Conservation (phyloP, 208 protist genomes). For the Acanthamoeba castellanii region DNA sequence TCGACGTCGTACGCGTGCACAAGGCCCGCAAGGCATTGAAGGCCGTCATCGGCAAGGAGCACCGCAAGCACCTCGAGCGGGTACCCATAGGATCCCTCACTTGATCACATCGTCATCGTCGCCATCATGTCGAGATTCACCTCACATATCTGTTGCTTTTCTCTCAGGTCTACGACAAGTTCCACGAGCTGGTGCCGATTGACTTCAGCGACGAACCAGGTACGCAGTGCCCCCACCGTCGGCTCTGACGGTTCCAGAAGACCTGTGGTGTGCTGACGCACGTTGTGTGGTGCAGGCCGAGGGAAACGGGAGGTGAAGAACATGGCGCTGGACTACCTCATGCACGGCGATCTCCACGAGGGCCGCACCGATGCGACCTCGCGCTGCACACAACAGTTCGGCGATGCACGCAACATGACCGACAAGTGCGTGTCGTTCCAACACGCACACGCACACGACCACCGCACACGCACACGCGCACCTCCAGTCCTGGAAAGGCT, state of each 20-base stretch:
- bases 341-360: not conserved
- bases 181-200: not conserved
- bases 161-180: not conserved
- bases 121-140: not conserved
- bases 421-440: not conserved
- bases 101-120: not conserved
- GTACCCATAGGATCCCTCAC: not conserved
- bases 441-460: not conserved
- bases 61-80: not conserved
- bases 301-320: slow-evolving; percentile 9
- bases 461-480: too few relatives aligned
- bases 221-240: not conserved
- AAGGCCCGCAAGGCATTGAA: not conserved
- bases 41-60: not conserved
- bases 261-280: too few relatives aligned
- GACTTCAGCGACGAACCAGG: not conserved
- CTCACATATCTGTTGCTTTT: not conserved
- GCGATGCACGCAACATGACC: not conserved
- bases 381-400: slow-evolving; percentile 5
- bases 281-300: not conserved
- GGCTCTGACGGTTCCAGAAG: not conserved
- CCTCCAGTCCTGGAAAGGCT: not conserved
- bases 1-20: not conserved
- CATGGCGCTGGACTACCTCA: slow-evolving; percentile 24
- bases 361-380: not conserved